Evolutionary conservation across 2,329 filamentous ascomycete species (phyloP), one percentile per base, ranked within the genome.

Genomic region (Iodosphaeria phyllophila): DNA sequence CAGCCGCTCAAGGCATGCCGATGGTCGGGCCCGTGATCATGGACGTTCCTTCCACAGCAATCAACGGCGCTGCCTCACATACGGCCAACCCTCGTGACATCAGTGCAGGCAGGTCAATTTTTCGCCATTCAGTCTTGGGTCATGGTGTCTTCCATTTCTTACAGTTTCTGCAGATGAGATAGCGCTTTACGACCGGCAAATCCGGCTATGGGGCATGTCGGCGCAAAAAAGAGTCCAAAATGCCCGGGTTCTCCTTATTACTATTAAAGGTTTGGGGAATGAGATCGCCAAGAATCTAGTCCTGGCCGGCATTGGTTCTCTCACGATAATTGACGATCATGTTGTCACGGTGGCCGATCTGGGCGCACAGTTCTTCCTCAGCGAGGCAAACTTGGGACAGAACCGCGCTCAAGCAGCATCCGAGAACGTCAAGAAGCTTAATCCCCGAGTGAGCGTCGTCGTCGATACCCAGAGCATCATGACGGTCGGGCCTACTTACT

Each of bases 221-320:
- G 89, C 89, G 5, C 89, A 98, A 49, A 77, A 92, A 46, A 82
- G 77, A 44, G 83, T 98, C 29, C 80, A 86, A 38, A 77, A 67
- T 30, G 82, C 89, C 30, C 83, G 83, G 42, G 76, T 98, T 37
- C 72, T 95, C 22, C 68, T 98, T 33, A 74, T 98, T 36, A 83
- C 74, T 16, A 71, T 92, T 48, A 79, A 77, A 43, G 83, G 78
- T 1, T 66, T 98, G 10, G 83, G 78, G 29, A 91, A 86, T 45
- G 89, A 98, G 52, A 76, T 95, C 27, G 84, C 89, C 33, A 98
- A 98, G 58, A 98, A 95, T 45, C 72, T 98, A 13, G 86, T 93
- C 11, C 69, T 98, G 3, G 84, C 89, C 13, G 89, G 89, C 30
- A 77, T 98, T 39, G 77, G 78, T 29, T 86, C 82, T 16, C 61